These are phyloP conservation scores for Penicillium nucicola DNA, from an alignment of 495 filamentous ascomycete species.

Conservation along the genomic window DNA sequence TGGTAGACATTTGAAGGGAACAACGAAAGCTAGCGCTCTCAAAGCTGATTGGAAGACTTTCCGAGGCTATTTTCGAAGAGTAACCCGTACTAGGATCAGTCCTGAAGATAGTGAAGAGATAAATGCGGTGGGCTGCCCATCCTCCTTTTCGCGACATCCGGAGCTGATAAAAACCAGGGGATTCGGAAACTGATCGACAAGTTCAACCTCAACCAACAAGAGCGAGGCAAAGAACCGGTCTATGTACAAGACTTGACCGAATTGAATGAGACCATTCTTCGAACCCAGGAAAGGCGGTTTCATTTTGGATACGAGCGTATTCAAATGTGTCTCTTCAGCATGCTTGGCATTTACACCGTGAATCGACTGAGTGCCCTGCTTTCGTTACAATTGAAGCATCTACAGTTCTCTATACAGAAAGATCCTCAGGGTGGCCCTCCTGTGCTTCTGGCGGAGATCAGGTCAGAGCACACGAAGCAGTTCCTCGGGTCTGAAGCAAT, in stretches of 20 bases:
- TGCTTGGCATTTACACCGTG: constrained; percentile 18
- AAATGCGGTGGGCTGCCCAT: constrained; percentile 14
- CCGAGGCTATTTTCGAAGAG: constrained; percentile 19
- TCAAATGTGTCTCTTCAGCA: constrained; percentile 17
- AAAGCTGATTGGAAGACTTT: constrained; percentile 20
- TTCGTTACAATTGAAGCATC: constrained; percentile 20
- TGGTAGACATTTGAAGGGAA: constrained; percentile 12
- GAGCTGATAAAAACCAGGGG: constrained; percentile 4
- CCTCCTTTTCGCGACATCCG: not conserved
- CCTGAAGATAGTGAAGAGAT: constrained; percentile 22
- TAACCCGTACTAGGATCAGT: constrained; percentile 14
- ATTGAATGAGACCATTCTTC: constrained; percentile 19
- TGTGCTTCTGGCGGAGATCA: constrained; percentile 19
- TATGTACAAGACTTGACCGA: constrained; percentile 23
- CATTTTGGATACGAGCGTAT: constrained; percentile 22
- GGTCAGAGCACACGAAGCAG: constrained; percentile 14
- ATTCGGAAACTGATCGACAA: constrained; percentile 18
- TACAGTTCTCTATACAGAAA: constrained; percentile 16
- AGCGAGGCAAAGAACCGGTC: too few relatives aligned
- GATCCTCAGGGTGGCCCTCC: constrained; percentile 20
- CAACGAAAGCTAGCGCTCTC: constrained; percentile 14
- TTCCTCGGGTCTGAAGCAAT: constrained; percentile 14
- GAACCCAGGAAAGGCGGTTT: constrained; percentile 21
- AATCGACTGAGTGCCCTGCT: constrained; percentile 17
- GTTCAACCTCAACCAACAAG: constrained; percentile 13